Evolutionary conservation across 2,329 filamentous ascomycete genomes (phyloP).

Genomic region (Dothiorella sarmentorum): DNA sequence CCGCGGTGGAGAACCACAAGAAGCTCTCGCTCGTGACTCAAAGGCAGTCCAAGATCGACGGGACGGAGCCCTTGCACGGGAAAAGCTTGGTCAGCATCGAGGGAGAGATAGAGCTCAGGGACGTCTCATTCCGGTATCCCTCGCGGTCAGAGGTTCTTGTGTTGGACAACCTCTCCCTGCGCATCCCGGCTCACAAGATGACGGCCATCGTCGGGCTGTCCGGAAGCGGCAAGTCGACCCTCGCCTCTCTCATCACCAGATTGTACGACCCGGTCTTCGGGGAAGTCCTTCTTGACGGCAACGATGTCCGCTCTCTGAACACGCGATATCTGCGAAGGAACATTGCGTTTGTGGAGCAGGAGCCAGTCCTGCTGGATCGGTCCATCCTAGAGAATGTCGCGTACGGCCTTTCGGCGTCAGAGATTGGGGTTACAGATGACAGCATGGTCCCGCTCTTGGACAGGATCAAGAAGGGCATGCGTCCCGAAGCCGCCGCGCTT

Average conservation of each 20-base stretch:
- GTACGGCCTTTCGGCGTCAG: constrained; percentile 38
- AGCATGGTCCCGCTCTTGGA: constrained; percentile 20
- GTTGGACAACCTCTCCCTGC: constrained; percentile 36
- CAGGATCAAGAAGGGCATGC: constrained; percentile 43
- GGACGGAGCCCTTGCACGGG: constrained; percentile 1
- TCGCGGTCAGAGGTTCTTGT: constrained; percentile 40
- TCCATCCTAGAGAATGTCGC: constrained; percentile 55
- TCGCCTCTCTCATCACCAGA: constrained; percentile 57
- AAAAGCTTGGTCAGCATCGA: constrained; percentile 13
- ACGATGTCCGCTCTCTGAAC: constrained; percentile 38
- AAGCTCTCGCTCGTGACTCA: constrained; percentile 5
- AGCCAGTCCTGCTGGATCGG: constrained; percentile 50
- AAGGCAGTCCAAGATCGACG: constrained; percentile 1
- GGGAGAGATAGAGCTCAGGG: constrained; percentile 32
- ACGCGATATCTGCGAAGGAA: constrained; percentile 35
- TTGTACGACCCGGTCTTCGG: constrained; percentile 40
- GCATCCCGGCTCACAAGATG: constrained; percentile 36
- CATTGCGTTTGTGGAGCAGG: constrained; percentile 48
- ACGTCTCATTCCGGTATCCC: constrained; percentile 43
- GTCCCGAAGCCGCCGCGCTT: background rate
- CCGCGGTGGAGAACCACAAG: background rate
- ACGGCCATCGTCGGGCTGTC: constrained; percentile 50
- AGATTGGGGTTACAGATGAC: background rate
- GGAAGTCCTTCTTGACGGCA: constrained; percentile 36
- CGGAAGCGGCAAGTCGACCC: constrained; percentile 88